Percentiles rank a stretch among this genome's conserved stretches.
These are phyloP conservation scores for Kwoniella heveanensis DNA, from an alignment of 768 basidiomycete genomes.

Conservation along the genomic window DNA sequence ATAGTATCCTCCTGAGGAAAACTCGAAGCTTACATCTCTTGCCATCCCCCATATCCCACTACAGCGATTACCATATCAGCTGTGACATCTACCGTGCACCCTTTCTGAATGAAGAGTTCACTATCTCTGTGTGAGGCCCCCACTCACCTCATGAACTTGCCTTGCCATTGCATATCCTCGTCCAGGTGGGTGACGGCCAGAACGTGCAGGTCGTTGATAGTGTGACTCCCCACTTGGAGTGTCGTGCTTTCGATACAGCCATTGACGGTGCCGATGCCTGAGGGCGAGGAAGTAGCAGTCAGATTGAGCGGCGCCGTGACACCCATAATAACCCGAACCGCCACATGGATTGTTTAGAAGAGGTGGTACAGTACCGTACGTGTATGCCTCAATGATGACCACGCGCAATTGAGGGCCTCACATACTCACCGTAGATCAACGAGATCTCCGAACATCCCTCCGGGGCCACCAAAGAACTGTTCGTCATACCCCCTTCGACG, in stretches of 20 bases:
- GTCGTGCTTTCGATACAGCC: not conserved
- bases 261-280: not conserved
- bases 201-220: not conserved
- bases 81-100: too few species aligned
- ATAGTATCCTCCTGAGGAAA: too few species aligned
- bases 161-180: not conserved
- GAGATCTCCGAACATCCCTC: not conserved
- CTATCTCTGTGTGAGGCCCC: too few species aligned
- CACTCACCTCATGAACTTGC: constrained; percentile 3
- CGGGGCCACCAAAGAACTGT: not conserved
- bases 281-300: too few species aligned
- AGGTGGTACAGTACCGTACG: too few species aligned
- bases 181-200: constrained; percentile 10
- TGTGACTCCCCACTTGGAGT: not conserved
- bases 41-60: not conserved
- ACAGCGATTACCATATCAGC: too few species aligned
- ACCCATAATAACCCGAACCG: too few species aligned
- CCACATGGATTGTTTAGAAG: too few species aligned
- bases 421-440: not conserved
- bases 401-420: too few species aligned
- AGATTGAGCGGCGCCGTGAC: too few species aligned
- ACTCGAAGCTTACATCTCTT: not conserved
- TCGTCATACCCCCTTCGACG: not conserved
- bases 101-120: too few species aligned
- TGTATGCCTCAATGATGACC: too few species aligned